phyloP scores from a whole-genome alignment of 345 rosid species.

The Rubroshorea leprosula region DNA sequence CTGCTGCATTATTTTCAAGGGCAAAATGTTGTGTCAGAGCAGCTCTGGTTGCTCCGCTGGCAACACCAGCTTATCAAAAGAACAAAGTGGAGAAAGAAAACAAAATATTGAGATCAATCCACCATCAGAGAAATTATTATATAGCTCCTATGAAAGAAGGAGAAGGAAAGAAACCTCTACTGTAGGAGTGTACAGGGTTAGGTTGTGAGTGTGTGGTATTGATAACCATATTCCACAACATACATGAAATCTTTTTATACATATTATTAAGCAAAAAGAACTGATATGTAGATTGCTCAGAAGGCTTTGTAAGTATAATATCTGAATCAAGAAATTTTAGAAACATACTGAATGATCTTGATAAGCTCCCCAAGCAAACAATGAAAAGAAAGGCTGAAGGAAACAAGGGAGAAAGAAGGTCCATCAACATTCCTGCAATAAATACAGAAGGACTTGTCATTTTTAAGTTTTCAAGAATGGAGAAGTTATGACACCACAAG shows the following conservation, averaged over 20 bases:
- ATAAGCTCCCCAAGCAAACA: conserved; percentile 91
- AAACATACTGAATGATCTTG: conserved; percentile 89
- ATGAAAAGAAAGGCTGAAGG: conserved; percentile 86
- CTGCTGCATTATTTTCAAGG: conserved; percentile 91
- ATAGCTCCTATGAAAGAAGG: too few relatives aligned
- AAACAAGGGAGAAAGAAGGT: conserved; percentile 82
- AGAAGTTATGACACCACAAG: too few relatives aligned
- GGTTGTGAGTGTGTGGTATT: too few relatives aligned
- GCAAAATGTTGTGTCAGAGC: conserved; percentile 97
- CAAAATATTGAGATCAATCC: conserved; percentile 1
- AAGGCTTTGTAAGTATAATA: neutral
- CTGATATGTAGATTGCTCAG: conserved; percentile 1
- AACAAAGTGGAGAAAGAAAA: neutral
- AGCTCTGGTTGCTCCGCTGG: conserved; percentile 98
- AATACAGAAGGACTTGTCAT: conserved; percentile 19
- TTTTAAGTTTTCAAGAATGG: neutral
- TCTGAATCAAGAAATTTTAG: neutral
- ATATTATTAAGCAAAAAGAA: neutral
- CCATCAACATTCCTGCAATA: conserved; percentile 94
- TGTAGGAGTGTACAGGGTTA: too few relatives aligned
- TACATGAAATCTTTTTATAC: too few relatives aligned
- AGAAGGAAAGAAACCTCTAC: too few relatives aligned
- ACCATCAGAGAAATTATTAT: neutral
- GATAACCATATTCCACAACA: too few relatives aligned
- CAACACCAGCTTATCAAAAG: conserved; percentile 71